Conservation (phyloP, 164 flowering plant genomes). For the Nymphaea thermarum region DNA sequence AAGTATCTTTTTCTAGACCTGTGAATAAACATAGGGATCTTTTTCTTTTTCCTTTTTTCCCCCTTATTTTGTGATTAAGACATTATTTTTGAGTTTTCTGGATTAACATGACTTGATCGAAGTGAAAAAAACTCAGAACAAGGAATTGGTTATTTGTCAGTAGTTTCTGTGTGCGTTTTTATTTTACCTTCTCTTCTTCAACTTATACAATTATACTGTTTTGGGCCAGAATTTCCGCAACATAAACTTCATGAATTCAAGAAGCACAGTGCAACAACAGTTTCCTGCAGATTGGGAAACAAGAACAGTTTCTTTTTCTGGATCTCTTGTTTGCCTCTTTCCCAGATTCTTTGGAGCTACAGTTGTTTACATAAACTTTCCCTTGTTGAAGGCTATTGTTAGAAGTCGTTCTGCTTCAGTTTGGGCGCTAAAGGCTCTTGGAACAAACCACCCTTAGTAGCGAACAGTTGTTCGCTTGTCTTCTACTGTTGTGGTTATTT, state of each 20-base stretch:
- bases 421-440: constrained; percentile 9
- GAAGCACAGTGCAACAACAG: constrained; percentile 42
- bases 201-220: neutral
- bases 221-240: constrained; percentile 12
- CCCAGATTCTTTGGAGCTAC: constrained; percentile 55
- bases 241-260: constrained; percentile 75
- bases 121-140: no score
- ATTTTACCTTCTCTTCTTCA: neutral
- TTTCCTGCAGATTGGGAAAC: constrained; percentile 91
- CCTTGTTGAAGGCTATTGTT: constrained; percentile 50
- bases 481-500: constrained; percentile 8
- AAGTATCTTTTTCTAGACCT: no score
- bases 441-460: constrained; percentile 13
- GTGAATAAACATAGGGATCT: no score
- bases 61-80: no score
- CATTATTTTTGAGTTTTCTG: neutral
- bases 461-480: constrained; percentile 1
- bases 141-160: no score
- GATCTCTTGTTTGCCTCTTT: constrained; percentile 50
- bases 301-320: constrained; percentile 50
- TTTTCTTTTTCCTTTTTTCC: no score
- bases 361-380: constrained; percentile 34
- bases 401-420: constrained; percentile 34
- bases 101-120: no score
- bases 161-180: neutral